Evolutionary conservation across 768 basidiomycete genomes (phyloP), one percentile per base, ranked within the genome.

Genomic region (Arthromyces matolae): DNA sequence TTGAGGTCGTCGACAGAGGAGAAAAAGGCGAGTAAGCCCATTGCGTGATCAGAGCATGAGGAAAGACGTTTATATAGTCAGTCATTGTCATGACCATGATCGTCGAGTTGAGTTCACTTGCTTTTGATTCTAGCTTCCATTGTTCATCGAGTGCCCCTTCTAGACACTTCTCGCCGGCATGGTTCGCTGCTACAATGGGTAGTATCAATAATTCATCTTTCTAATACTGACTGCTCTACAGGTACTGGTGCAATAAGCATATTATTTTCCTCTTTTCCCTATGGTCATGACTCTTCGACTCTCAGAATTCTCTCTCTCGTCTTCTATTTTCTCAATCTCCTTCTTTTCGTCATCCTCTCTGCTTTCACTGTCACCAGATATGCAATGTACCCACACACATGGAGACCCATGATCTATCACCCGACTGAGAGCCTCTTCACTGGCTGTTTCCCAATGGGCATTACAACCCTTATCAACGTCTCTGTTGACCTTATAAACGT

Each of bases 241-340:
- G 75, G 73, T 19, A 77, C 75, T 27, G 75, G 75, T n/a, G 62
- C 70, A 23, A 65, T 84, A 12, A 78, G 79, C 51, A 71, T 74
- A 29, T 70, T 86, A 27, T 78, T 84, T 57, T 66, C 73, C 31
- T 69, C 59, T 8, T 82, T 81, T 57, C 84, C 83, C 0, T 86
- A 83, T 55, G 76, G 71, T 3, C 59, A 56, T 28, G 61, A 65
- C 25, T 71, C 74, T 4, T 49, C 53, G 9, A 53, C 68, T n/a
- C 71, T 80, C 65, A 64, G 65, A 40, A 60, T 12, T 12, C 13
- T 31, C 27, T 39, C n/a, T 25, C 13, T 39, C 27, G 9, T 20
- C 14, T 24, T 39, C 38, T 40, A 24, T 10, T n/a, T 20, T n/a
- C n/a, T 25, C 24, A n/a, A 16, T 16, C 14, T 24, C 38, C 23